Evolutionary conservation across 768 basidiomycete genomes (phyloP).

Genomic region (Asterophora parasitica): DNA sequence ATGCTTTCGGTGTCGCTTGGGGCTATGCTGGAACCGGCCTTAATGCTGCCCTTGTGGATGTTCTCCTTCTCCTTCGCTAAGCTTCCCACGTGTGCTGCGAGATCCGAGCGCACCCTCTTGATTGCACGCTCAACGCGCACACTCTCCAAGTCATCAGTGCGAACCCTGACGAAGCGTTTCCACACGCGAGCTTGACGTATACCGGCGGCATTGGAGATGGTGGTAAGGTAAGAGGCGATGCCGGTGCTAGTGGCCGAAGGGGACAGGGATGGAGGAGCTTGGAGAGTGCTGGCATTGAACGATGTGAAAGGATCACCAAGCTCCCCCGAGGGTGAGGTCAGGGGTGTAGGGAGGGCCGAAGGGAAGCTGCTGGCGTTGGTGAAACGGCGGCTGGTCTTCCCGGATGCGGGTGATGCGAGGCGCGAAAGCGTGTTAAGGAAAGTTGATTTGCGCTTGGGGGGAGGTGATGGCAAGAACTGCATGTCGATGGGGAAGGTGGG

Average conservation of each 20-base stretch:
- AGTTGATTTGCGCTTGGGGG: conserved; percentile 74
- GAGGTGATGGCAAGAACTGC: conserved; percentile 42
- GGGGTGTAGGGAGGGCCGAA: conserved; percentile 39
- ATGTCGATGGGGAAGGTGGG: conserved; percentile 61
- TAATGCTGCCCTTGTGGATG: conserved; percentile 12
- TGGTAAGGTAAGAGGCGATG: conserved; percentile 77
- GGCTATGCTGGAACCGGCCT: conserved; percentile 12
- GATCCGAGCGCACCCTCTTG: conserved; percentile 81
- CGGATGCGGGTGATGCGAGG: conserved; percentile 66
- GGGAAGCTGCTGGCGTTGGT: conserved; percentile 30
- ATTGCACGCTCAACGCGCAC: conserved; percentile 83
- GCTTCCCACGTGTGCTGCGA: conserved; percentile 61
- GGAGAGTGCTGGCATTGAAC: conserved; percentile 29
- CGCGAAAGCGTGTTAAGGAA: conserved; percentile 86
- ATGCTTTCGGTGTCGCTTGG: conserved; percentile 19
- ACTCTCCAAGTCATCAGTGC: conserved; percentile 86
- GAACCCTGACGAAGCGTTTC: conserved; percentile 82
- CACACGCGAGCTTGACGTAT: conserved; percentile 67
- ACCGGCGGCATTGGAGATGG: conserved; percentile 60
- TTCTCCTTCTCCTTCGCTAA: conserved; percentile 30
- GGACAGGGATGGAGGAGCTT: conserved; percentile 20
- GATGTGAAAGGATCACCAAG: conserved; percentile 56
- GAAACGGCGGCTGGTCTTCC: conserved; percentile 41
- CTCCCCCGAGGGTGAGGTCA: conserved; percentile 52
- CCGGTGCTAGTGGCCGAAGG: conserved; percentile 55